A percentile compares a stretch with the other conserved stretches of the same genome.
Conservation (phyloP, 1,284 basidiomycete genomes). For the Apiotrichum brassicae region DNA sequence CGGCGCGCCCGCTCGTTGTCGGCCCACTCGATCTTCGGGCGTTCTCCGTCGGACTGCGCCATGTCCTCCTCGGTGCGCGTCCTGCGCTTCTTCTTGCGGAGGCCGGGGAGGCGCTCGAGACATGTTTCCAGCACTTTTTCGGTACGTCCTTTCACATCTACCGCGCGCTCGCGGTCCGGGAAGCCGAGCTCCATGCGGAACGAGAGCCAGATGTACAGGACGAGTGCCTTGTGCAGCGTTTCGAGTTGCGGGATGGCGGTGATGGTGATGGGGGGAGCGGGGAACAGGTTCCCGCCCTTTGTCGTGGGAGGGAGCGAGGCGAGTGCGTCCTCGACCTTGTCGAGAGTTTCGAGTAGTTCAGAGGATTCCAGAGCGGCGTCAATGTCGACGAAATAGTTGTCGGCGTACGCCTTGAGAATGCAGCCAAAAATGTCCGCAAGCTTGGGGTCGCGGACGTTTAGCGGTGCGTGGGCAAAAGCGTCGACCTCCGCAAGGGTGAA, state of each 20-base stretch:
- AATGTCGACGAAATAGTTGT: constrained; percentile 44
- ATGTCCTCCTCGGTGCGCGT: constrained; percentile 6
- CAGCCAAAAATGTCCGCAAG: constrained; percentile 42
- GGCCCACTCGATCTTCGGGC: too few relatives aligned
- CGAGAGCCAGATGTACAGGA: constrained; percentile 80
- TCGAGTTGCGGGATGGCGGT: constrained; percentile 56
- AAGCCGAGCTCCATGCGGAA: constrained; percentile 73
- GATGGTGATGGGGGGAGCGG: constrained; percentile 31
- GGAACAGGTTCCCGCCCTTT: not conserved
- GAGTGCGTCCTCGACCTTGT: constrained; percentile 48
- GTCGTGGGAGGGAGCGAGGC: constrained; percentile 21
- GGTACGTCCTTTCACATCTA: constrained; percentile 57
- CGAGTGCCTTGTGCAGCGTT: constrained; percentile 70
- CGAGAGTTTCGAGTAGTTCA: constrained; percentile 50
- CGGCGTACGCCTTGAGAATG: constrained; percentile 45
- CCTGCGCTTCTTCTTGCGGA: constrained; percentile 24
- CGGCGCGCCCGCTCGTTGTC: too few relatives aligned
- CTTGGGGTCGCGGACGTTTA: constrained; percentile 49
- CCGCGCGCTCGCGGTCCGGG: constrained; percentile 54
- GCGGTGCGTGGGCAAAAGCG: constrained; percentile 49
- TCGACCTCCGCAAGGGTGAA: constrained; percentile 54
- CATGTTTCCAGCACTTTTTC: constrained; percentile 62
- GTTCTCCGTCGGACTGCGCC: too few relatives aligned
- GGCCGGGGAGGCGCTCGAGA: constrained; percentile 40
- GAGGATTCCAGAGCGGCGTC: constrained; percentile 41